Evolutionary conservation across 352 stramenopile species (phyloP), one percentile per base, ranked within the genome.

Genomic region (Pythium pectinolyticum): DNA sequence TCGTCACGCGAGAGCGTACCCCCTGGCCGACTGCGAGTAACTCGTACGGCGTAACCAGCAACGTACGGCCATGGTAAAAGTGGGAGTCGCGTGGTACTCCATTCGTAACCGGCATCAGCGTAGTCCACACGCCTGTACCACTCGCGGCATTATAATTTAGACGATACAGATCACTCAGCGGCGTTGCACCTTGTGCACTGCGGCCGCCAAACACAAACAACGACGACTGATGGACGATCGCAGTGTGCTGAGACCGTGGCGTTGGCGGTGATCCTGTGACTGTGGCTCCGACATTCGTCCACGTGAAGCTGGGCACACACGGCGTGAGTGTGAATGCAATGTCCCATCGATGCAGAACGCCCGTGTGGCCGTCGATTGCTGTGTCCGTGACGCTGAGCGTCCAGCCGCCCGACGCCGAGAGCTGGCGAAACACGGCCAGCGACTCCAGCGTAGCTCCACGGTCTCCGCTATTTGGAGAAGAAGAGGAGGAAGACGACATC

Each of bases 171-270:
- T 92, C 83, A 7, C 64, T 71, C 22, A 87, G 39, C 12, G 72
- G 63, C 37, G 68, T 51, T 0, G 69, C 62, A n/a, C 70, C 72
- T 1, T n/a, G 37, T 6, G 66, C 72, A 25, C 55, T 80, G 40
- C 63, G 57, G 14, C 84, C 84, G 22, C 82, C 84, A 25, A 73
- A 87, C n/a, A 91, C 63, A 57, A 93, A 93, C 75, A 93, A 82
- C 27, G 71, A 83, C 59, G 41, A 84, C 24, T 80, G 60, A 48
- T 74, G 77, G 24, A 83, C 77, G 53, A 93, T 63, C 28, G 74
- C 74, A 1, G 82, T 72, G 67, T 93, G 84, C 27, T 86, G 71
- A 19, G 80, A 91, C 9, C 84, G 74, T 28, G 80, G 50, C 3
- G 68, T 69, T 22, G 84, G 84, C 14, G 67, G 61, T 22, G 62